Base-by-base conservation (phyloP, 1,284 basidiomycete species). In the Apiotrichum veenhuisii region DNA sequence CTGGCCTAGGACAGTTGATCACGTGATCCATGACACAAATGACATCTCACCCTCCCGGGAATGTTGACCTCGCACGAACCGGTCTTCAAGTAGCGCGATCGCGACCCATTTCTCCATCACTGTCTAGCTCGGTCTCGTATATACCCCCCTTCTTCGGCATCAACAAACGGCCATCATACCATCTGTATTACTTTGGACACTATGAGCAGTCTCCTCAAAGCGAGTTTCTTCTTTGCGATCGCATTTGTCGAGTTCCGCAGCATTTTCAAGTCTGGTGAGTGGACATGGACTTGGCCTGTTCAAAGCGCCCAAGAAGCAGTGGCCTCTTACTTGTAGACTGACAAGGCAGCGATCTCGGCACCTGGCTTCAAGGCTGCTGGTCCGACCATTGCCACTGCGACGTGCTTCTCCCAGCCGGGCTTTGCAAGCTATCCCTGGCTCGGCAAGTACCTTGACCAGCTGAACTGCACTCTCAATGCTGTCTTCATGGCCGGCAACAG, bases 381-480 rank as follows among this genome's bases (percentile, higher is more conserved):
- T 11, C 38, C 49, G 18, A 30, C 40, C 9, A 25, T 50, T 17
- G 18, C 25, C 2, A n/a, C 23, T 26, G 17, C 12, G 22, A 25
- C 36, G 18, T 58, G 57, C 53, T 58, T 58, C 27, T 9, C 23
- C 18, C 44, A 55, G 20, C 52, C 44, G 1, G 52, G 57, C 18
- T 43, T 49, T 33, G 25, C 27, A 22, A 23, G 26, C 26, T 58
- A 58, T 15, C 33, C 33, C 15, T 26, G 38, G 20, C 43, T 58
- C 2, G 49, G 49, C 14, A 9, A 25, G 18, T 33, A 44, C 18
- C 45, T 58, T 11, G 44, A 58, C 52, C 43, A 48, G 23, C 37
- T 58, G 37, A 54, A 55, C 44, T 58, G 57, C 52, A 34, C 22
- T 10, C 48, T 58, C 34, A 58, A 58, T 50, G 23, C 50, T 14